Evolutionary conservation across 768 basidiomycete species (phyloP), one percentile per base, ranked within the genome.

Genomic region (Mycena pura): DNA sequence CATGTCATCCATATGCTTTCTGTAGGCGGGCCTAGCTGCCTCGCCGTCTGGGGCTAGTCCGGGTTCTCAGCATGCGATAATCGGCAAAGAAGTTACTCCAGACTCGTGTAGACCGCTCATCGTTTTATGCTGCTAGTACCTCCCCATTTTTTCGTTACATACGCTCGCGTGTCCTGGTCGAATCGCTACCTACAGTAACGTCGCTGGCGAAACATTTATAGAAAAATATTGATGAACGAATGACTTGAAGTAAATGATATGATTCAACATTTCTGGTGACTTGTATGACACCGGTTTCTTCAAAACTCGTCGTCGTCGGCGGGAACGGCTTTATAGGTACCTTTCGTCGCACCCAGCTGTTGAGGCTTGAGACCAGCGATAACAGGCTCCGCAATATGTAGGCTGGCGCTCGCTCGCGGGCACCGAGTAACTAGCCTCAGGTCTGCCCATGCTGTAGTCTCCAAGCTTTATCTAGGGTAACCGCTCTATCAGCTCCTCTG

Each of bases 291-390:
- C n/a, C n/a, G n/a, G n/a, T n/a, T n/a, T n/a, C n/a, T n/a, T 48
- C 56, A 17, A 58, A 32, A 45, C 50, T 98, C 34, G 86, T 98
- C n/a, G 94, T 99, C 39, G 85, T 99, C 2, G 97, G 97, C n/a
- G 97, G 97, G 43, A 97, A 97, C 78, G 97, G 97, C 6, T 99
- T 97, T 79, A 87, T 99, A 69, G 96, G 96, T 92, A 65, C 24
- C 59, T 51, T 41, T 28, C 22, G 44, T 29, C 45, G 48, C 44
- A 58, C 17, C 43, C 44, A 31, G 51, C 13, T 6, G n/a, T 14
- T 38, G 43, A 24, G 38, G 32, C 49, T 36, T 13, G 21, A 44
- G 34, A 49, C 39, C 2, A n/a, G 21, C 60, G 34, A 64, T 39
- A 31, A 40, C 74, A 97, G 96, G 97, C 50, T 98, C 97, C 25